Evolutionary conservation across 140 eudicot species (phyloP), one percentile per base, ranked within the genome.

Genomic region (Erigeron philadelphicus): DNA sequence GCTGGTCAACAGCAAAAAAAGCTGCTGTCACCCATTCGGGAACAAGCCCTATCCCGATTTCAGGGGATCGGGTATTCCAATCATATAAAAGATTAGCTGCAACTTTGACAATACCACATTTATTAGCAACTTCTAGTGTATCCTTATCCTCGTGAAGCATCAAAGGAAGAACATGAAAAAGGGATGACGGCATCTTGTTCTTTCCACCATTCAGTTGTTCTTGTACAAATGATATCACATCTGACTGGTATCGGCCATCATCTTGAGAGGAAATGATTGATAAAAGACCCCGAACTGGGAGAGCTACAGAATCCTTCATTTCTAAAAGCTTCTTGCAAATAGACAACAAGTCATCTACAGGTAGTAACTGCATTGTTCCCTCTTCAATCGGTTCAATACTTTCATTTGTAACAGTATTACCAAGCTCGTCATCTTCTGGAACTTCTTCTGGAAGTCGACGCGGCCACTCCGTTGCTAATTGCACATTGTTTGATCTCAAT

Each of bases 21-120:
- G 95, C 96, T 23, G 98, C 84, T 8, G 98, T 83, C 61, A 93
- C 96, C 98, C 98, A 93, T 68, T 84, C 85, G 6, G 94, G 95
- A 74, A 89, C 98, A 49, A 79, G 64, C 47, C 73, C 52, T 66
- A 72, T 55, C 49, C 76, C 87, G 16, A 68, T 79, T 16, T 66
- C 84, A 45, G 53, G 73, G 55, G 81, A 41, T 16, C 61, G 60
- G 48, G 85, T 71, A 77, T 49, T 84, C 96, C 98, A 93, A 13
- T 76, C 70, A 11, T 82, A 80, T 45, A 93, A 75, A 54, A 93
- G 80, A 79, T 93, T 90, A 3, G 95, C 79, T 54, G 90, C 88
- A 76, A 93, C 90, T 65, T 85, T 86, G 31, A 89, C 94, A 73
- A 93, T 64, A 52, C 96, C 96, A 76, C 75, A 76, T 61, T 86